phyloP scores from a whole-genome alignment of 2,329 filamentous ascomycete species.

The Periglandula ipomoeae region DNA sequence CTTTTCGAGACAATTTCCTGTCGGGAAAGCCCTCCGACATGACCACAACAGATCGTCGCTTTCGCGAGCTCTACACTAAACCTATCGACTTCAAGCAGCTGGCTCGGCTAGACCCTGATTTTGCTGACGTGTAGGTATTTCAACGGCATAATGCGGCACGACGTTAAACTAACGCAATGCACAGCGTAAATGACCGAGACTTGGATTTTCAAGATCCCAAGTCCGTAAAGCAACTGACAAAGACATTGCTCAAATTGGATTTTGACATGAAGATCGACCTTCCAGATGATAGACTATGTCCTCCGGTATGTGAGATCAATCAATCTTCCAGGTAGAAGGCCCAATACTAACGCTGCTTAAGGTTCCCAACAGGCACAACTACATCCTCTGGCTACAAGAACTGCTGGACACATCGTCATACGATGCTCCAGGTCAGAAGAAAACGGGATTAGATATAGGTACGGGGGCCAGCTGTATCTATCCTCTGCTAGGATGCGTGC shows the following conservation, averaged over 20 bases:
- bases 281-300: conserved; percentile 73
- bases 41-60: conserved; percentile 19
- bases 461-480: conserved; percentile 91
- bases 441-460: conserved; percentile 74
- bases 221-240: conserved; percentile 73
- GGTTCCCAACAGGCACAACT: conserved; percentile 68
- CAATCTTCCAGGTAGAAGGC: too few relatives aligned
- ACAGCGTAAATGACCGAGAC: conserved; percentile 31
- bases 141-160: too few relatives aligned
- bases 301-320: conserved; percentile 64
- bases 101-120: conserved; percentile 29
- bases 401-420: conserved; percentile 66
- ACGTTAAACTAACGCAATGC: background rate
- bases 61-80: conserved; percentile 29
- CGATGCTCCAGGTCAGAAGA: conserved; percentile 33
- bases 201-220: conserved; percentile 74
- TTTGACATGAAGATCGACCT: conserved; percentile 65
- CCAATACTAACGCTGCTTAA: too few relatives aligned
- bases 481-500: conserved; percentile 65
- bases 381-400: conserved; percentile 79
- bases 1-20: background rate
- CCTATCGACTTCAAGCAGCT: conserved; percentile 36
- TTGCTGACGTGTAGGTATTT: conserved; percentile 30
- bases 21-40: background rate
- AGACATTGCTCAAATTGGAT: conserved; percentile 64